phyloP scores from a whole-genome alignment of 2,329 filamentous ascomycete genomes.

The Waltergamsia citrina region DNA sequence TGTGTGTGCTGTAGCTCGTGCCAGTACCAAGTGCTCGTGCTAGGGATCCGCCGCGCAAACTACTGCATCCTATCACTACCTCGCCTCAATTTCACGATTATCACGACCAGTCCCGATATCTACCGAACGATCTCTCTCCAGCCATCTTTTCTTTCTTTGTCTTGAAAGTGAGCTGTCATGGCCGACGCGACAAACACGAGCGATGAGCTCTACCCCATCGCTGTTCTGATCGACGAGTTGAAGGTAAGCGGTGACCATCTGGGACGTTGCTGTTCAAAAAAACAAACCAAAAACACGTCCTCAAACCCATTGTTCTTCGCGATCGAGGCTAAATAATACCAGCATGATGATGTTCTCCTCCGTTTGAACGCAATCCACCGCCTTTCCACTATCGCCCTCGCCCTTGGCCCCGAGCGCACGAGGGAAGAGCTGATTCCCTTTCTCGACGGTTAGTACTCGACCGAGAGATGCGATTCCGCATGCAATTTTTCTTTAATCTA shows the following conservation, averaged over 20 bases:
- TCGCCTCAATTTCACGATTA: conserved; percentile 1
- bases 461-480: conserved; percentile 7
- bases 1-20: background rate
- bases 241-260: conserved; percentile 54
- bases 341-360: conserved; percentile 95
- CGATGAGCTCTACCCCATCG: conserved; percentile 99
- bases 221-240: conserved; percentile 97
- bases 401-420: conserved; percentile 90
- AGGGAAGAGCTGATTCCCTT: conserved; percentile 98
- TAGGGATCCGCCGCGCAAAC: conserved; percentile 4
- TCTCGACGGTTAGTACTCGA: conserved; percentile 73
- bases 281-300: too few relatives aligned
- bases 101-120: too few relatives aligned
- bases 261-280: background rate
- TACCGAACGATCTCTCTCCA: too few relatives aligned
- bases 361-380: conserved; percentile 97
- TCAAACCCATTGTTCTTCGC: too few relatives aligned
- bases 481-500: conserved; percentile 1
- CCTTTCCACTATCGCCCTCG: conserved; percentile 94
- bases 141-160: too few relatives aligned
- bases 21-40: conserved; percentile 1
- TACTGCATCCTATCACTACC: background rate
- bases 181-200: conserved; percentile 80
- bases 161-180: conserved; percentile 62
- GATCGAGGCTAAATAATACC: too few relatives aligned